phyloP scores from a whole-genome alignment of 768 basidiomycete species.

The Calocera viscosa region DNA sequence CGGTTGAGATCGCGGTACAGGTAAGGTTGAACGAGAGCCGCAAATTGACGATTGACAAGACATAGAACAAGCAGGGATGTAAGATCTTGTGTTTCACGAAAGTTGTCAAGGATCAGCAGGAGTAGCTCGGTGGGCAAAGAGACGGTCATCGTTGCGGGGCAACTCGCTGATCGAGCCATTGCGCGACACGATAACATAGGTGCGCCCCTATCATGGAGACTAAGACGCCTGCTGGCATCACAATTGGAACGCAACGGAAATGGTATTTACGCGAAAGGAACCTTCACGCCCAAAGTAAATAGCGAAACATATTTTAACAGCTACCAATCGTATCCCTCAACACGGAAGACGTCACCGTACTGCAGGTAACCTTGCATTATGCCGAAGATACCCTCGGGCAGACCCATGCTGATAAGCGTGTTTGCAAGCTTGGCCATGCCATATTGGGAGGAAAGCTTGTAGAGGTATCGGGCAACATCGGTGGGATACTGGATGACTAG shows the following conservation, averaged over 20 bases:
- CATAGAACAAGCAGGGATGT: background rate
- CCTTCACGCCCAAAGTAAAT: constrained; percentile 9
- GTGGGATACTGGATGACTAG: constrained; percentile 59
- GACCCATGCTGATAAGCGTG: constrained; percentile 84
- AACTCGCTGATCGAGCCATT: too few species aligned
- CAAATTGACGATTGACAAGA: background rate
- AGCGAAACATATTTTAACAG: constrained; percentile 10
- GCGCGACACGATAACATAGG: too few species aligned
- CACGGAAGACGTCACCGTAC: constrained; percentile 77
- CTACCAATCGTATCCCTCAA: constrained; percentile 42
- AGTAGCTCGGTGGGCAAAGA: background rate
- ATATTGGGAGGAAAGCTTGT: constrained; percentile 85
- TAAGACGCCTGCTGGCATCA: background rate
- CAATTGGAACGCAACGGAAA: background rate
- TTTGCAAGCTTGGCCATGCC: constrained; percentile 90
- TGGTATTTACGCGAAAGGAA: background rate
- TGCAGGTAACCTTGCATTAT: constrained; percentile 87
- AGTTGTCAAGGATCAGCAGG: background rate
- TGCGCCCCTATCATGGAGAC: background rate
- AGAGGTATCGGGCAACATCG: constrained; percentile 76
- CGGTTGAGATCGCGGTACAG: background rate
- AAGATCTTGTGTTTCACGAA: background rate
- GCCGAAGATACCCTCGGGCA: constrained; percentile 78
- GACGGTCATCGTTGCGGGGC: background rate
- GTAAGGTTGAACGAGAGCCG: background rate